A percentile compares a stretch with the other conserved stretches of the same genome.
These are phyloP conservation scores for Monosporozyma unispora DNA, from an alignment of 805 yeast genomes.

Conservation along the genomic window DNA sequence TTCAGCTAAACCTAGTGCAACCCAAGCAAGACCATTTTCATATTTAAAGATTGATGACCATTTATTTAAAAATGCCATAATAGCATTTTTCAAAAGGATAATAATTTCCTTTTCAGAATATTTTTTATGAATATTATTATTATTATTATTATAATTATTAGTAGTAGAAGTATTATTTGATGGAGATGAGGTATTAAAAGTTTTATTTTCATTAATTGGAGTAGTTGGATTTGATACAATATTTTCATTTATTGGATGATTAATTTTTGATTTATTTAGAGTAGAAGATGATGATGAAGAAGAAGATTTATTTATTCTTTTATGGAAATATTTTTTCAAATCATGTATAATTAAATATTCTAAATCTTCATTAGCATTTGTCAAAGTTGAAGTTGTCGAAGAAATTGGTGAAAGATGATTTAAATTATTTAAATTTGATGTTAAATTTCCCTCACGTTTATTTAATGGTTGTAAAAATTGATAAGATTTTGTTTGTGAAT, in stretches of 20 bases:
- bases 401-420: background rate
- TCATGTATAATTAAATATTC: constrained; percentile 43
- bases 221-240: background rate
- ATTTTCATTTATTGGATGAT: background rate
- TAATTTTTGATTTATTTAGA: background rate
- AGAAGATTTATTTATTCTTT: constrained; percentile 9
- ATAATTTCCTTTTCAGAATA: constrained; percentile 43
- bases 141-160: background rate
- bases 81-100: constrained; percentile 47
- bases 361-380: constrained; percentile 13
- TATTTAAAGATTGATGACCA: constrained; percentile 76
- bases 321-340: constrained; percentile 47
- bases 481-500: constrained; percentile 12
- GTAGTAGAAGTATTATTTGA: background rate
- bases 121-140: background rate
- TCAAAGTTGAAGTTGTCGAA: background rate
- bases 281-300: background rate
- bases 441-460: too few relatives aligned
- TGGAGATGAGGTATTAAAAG: background rate
- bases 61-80: constrained; percentile 55
- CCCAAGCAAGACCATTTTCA: constrained; percentile 79
- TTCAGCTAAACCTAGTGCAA: constrained; percentile 79
- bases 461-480: constrained; percentile 2
- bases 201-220: background rate
- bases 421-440: too few relatives aligned